Evolutionary conservation across 768 basidiomycete species (phyloP).

Genomic region (Dendrothele bispora): DNA sequence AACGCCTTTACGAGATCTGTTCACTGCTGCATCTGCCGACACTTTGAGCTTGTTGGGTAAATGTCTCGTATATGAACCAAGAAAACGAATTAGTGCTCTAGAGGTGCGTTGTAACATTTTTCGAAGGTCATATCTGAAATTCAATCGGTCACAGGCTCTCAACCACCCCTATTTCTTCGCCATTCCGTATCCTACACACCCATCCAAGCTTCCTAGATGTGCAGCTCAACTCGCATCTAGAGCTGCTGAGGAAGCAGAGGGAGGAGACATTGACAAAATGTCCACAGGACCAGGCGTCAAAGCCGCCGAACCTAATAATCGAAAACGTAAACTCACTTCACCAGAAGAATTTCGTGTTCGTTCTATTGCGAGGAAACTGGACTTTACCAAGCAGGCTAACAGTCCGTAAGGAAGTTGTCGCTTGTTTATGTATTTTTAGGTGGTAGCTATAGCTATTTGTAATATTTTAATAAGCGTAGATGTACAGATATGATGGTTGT

Average conservation of each 20-base stretch:
- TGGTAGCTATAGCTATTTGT: no score
- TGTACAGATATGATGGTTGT: neutral
- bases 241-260: conserved; percentile 74
- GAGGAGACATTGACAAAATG: conserved; percentile 59
- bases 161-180: conserved; percentile 86
- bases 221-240: conserved; percentile 41
- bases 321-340: conserved; percentile 70
- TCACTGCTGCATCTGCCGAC: conserved; percentile 87
- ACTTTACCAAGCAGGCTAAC: conserved; percentile 59
- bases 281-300: conserved; percentile 51
- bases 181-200: conserved; percentile 84
- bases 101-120: conserved; percentile 52
- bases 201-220: conserved; percentile 85
- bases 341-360: conserved; percentile 49
- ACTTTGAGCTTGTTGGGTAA: conserved; percentile 79
- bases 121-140: neutral
- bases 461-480: no score
- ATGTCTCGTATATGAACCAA: conserved; percentile 85
- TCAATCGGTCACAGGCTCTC: conserved; percentile 58
- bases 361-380: conserved; percentile 68
- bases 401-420: conserved; percentile 21
- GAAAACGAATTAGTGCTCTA: conserved; percentile 73
- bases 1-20: conserved; percentile 78
- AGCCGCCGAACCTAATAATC: conserved; percentile 42
- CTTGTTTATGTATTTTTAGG: conserved; percentile 8